Conservation (phyloP, 2,329 filamentous ascomycete species). For the Amylocarpus encephaloides region DNA sequence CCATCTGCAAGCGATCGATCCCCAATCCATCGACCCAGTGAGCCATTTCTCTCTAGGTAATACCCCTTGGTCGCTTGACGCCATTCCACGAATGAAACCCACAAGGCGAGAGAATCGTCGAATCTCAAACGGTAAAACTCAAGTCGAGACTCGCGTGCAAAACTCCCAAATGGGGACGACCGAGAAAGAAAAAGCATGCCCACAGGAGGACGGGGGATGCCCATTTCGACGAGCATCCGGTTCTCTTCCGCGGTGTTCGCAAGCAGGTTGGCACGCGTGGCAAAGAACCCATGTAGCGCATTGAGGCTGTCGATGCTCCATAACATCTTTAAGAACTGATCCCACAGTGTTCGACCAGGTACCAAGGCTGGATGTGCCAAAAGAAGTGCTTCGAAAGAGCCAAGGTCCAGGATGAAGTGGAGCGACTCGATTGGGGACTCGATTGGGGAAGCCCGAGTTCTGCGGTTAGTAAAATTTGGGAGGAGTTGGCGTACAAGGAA, state of each 20-base stretch:
- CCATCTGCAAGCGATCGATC: conserved; percentile 49
- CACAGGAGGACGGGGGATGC: conserved; percentile 41
- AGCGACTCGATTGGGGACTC: conserved; percentile 10
- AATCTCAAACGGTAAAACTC: conserved; percentile 80
- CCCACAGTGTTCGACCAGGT: conserved; percentile 79
- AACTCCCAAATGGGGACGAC: conserved; percentile 74
- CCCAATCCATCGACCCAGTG: conserved; percentile 43
- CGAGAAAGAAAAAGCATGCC: conserved; percentile 57
- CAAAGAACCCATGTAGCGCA: conserved; percentile 71
- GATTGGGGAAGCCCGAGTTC: conserved; percentile 7
- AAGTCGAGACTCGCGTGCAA: conserved; percentile 67
- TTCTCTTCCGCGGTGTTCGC: conserved; percentile 56
- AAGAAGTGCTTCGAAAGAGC: conserved; percentile 55
- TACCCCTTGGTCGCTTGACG: conserved; percentile 63
- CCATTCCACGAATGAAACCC: conserved; percentile 77
- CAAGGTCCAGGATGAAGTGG: conserved; percentile 45
- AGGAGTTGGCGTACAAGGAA: conserved; percentile 71
- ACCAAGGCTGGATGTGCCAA: conserved; percentile 47
- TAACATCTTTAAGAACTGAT: conserved; percentile 71
- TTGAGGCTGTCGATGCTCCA: conserved; percentile 83
- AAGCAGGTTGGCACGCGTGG: conserved; percentile 50
- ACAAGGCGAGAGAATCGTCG: conserved; percentile 68
- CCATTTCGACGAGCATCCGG: conserved; percentile 47
- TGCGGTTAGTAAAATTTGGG: conserved; percentile 35
- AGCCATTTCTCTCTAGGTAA: conserved; percentile 50